Base-by-base conservation (phyloP, 805 yeast species). In the Zygoascus flipseniorum region DNA sequence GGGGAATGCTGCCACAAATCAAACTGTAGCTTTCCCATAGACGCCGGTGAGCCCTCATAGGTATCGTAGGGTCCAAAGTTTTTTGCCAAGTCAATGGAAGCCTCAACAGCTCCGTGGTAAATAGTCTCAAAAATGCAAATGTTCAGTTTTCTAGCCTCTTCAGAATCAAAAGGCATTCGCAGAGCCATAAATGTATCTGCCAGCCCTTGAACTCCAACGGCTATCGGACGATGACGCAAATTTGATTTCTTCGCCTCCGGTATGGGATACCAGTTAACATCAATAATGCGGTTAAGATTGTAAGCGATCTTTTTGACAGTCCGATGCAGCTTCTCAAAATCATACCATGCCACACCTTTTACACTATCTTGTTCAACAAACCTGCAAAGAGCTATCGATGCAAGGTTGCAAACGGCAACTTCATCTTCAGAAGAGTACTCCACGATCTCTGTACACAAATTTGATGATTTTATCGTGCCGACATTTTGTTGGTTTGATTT, bases 141-240 rank as follows among this genome's bases (percentile, higher is more conserved):
- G 71, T 92, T 92, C 56, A 92, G 74, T 55, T 72, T 70, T 66
- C 79, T 80, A 14, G 98, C 97, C 63, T 80, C 85, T 32, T 75
- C 72, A 39, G 95, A 86, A 60, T 89, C 97, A 68, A 90, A 92
- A 44, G 97, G 93, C 54, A 88, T 64, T 63, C 95, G 80, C 57
- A 92, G 74, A 59, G 78, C 75, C 77, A 88, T 79, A 69, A 89
- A 92, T 1, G 84, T 76, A 69, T 92, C 98, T 31, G 98, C 97
- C 52, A 92, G 75, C 54, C 99, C 99, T 70, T 92, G 97, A n/a
- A 92, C 97, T 60, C 99, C 99, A 20, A 92, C 71, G n/a, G 97
- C 97, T 63, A 92, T 80, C 19, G 99, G 98, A 62, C 99, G 78
- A 69, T 92, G 85, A 64, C 81, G 82, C 76, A 80, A 72, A 69